Percentiles rank a stretch among this genome's conserved stretches.
phyloP scores from a whole-genome alignment of 2,329 filamentous ascomycete species.

The Septoria linicola region DNA sequence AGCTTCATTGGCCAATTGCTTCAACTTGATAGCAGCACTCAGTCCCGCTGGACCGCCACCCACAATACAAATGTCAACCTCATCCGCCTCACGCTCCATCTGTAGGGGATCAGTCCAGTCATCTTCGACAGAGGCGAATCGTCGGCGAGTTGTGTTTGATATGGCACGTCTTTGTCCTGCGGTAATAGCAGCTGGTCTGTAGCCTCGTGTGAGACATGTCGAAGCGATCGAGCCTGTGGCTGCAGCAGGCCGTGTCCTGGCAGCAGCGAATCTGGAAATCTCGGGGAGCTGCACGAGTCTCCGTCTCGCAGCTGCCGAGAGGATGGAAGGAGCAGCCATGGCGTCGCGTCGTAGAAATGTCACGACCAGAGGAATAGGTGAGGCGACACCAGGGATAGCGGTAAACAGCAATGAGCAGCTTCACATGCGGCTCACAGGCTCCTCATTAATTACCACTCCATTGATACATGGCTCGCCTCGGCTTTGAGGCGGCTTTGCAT shows the following conservation, averaged over 20 bases:
- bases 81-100: conserved; percentile 83
- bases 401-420: too few species aligned
- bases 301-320: conserved; percentile 26
- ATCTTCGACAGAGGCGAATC: conserved; percentile 41
- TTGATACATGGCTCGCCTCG: conserved; percentile 6
- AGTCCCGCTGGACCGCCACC: conserved; percentile 94
- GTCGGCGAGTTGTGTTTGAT: conserved; percentile 31
- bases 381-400: conserved; percentile 16
- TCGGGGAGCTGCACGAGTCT: conserved; percentile 21
- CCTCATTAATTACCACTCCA: neutral
- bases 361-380: conserved; percentile 13
- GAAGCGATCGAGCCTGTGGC: conserved; percentile 25
- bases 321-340: conserved; percentile 28
- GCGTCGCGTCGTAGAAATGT: conserved; percentile 2
- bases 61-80: conserved; percentile 95
- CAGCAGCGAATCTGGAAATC: conserved; percentile 14
- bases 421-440: conserved; percentile 11
- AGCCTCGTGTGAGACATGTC: conserved; percentile 29
- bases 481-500: conserved; percentile 9
- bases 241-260: conserved; percentile 9
- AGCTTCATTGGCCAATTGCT: conserved; percentile 90
- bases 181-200: conserved; percentile 36
- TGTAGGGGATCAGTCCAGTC: conserved; percentile 47
- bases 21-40: conserved; percentile 87
- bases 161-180: conserved; percentile 39